Percentiles rank a stretch among this genome's conserved stretches.
These are phyloP conservation scores for Alectoria sarmentosa DNA, from an alignment of 495 filamentous ascomycete genomes.

Conservation along the genomic window DNA sequence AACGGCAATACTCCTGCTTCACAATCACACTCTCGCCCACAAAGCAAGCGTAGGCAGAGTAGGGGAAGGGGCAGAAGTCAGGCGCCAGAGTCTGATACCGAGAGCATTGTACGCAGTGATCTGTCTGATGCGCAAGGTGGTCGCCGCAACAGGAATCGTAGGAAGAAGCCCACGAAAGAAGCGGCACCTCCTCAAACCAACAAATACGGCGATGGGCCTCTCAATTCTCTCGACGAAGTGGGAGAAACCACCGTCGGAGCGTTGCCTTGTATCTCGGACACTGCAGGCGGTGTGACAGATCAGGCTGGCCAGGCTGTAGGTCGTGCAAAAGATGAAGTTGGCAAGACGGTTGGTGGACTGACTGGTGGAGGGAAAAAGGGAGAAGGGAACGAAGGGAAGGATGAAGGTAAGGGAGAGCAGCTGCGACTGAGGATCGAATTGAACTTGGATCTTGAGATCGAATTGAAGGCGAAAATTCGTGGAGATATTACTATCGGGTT, in stretches of 20 bases:
- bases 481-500: slow-evolving; percentile 82
- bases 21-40: slow-evolving; percentile 12
- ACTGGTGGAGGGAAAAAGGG: slow-evolving; percentile 21
- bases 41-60: slow-evolving; percentile 23
- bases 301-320: slow-evolving; percentile 51
- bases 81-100: slow-evolving; percentile 23
- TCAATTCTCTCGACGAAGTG: slow-evolving; percentile 51
- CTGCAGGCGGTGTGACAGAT: slow-evolving; percentile 51
- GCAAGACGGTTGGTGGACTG: slow-evolving; percentile 22
- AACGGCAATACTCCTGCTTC: neutral
- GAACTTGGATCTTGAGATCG: slow-evolving; percentile 85
- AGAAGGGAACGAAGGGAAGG: slow-evolving; percentile 12
- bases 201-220: slow-evolving; percentile 34
- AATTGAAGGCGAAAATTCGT: slow-evolving; percentile 88
- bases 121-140: slow-evolving; percentile 17
- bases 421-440: slow-evolving; percentile 72
- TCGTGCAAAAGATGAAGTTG: slow-evolving; percentile 22
- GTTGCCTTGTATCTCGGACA: slow-evolving; percentile 53
- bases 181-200: slow-evolving; percentile 34
- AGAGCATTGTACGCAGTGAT: slow-evolving; percentile 23
- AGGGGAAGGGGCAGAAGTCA: slow-evolving; percentile 23
- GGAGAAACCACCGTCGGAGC: slow-evolving; percentile 42
- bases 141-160: slow-evolving; percentile 34
- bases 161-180: slow-evolving; percentile 31
- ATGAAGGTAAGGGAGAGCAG: slow-evolving; percentile 31